phyloP scores from a whole-genome alignment of 768 basidiomycete genomes.

The Amanita rubescens region DNA sequence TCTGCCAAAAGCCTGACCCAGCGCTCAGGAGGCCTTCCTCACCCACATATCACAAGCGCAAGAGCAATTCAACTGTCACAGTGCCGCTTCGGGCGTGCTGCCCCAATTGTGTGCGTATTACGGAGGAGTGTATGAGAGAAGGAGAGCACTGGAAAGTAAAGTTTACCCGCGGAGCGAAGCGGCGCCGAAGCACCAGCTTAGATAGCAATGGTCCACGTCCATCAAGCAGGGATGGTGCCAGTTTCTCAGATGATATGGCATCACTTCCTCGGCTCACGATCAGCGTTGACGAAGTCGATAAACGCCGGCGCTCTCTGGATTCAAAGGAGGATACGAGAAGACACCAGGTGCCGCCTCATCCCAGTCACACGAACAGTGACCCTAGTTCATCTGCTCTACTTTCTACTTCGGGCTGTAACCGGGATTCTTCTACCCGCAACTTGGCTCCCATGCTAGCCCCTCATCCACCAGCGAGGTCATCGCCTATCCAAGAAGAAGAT shows the following conservation, averaged over 20 bases:
- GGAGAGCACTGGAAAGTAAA: constrained; percentile 56
- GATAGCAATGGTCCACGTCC: constrained; percentile 16
- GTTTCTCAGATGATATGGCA: neutral
- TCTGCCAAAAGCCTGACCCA: constrained; percentile 7
- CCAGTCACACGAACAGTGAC: constrained; percentile 6
- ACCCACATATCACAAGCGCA: constrained; percentile 26
- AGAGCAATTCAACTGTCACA: constrained; percentile 35
- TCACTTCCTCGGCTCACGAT: constrained; percentile 22
- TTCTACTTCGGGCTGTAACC: neutral
- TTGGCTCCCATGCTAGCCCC: neutral
- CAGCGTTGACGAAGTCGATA: constrained; percentile 61
- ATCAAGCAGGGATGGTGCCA: neutral
- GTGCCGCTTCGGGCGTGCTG: constrained; percentile 72
- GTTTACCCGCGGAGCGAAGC: constrained; percentile 55
- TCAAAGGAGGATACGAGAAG: constrained; percentile 12
- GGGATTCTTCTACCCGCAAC: neutral
- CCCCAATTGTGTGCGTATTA: constrained; percentile 48
- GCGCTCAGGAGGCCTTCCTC: constrained; percentile 23
- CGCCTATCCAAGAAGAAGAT: constrained; percentile 46
- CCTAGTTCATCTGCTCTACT: neutral
- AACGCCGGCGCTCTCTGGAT: constrained; percentile 42
- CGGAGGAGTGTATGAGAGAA: constrained; percentile 46
- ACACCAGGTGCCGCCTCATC: constrained; percentile 8
- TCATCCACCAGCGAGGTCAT: constrained; percentile 15
- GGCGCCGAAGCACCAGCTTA: constrained; percentile 44